A percentile compares a stretch with the other conserved stretches of the same genome.
Evolutionary conservation across 2,329 filamentous ascomycete species (phyloP).

Genomic region (Tothia fuscella): DNA sequence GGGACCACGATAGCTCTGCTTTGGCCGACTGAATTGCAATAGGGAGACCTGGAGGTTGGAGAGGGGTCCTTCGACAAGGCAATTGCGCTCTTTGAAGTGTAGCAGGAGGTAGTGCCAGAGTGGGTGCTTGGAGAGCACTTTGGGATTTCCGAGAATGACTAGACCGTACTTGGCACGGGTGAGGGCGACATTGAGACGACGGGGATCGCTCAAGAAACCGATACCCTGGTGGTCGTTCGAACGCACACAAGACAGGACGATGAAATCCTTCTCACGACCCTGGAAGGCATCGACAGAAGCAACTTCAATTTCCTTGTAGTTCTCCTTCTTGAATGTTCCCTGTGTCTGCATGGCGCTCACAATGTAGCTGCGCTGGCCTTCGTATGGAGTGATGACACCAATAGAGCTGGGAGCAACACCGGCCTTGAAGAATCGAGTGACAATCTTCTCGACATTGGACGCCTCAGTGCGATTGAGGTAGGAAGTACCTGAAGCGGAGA

Average conservation of each 20-base stretch:
- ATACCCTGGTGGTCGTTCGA: slow-evolving; percentile 99
- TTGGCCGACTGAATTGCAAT: slow-evolving; percentile 87
- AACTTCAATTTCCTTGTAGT: slow-evolving; percentile 97
- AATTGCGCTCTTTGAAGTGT: slow-evolving; percentile 95
- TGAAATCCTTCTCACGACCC: slow-evolving; percentile 97
- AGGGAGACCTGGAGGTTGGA: slow-evolving; percentile 93
- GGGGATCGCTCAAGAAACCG: slow-evolving; percentile 94
- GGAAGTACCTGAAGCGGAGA: slow-evolving; percentile 92
- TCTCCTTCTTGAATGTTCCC: slow-evolving; percentile 94
- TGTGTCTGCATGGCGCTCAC: slow-evolving; percentile 99
- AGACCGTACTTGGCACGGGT: slow-evolving; percentile 95
- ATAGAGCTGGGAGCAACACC: slow-evolving; percentile 90
- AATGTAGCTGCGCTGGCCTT: slow-evolving; percentile 95
- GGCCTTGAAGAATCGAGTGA: slow-evolving; percentile 97
- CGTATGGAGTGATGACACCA: slow-evolving; percentile 96
- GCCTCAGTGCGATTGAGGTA: slow-evolving; percentile 97
- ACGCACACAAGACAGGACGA: slow-evolving; percentile 92
- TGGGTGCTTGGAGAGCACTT: slow-evolving; percentile 94
- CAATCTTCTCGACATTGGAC: slow-evolving; percentile 95
- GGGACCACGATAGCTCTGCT: slow-evolving; percentile 79
- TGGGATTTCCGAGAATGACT: slow-evolving; percentile 94
- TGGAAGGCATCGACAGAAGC: slow-evolving; percentile 98
- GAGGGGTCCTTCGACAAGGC: slow-evolving; percentile 86
- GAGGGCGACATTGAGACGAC: slow-evolving; percentile 91
- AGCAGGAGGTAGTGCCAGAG: slow-evolving; percentile 91